Evolutionary conservation across 2,329 filamentous ascomycete genomes (phyloP).

Genomic region (Pseudocercospora fuligena): DNA sequence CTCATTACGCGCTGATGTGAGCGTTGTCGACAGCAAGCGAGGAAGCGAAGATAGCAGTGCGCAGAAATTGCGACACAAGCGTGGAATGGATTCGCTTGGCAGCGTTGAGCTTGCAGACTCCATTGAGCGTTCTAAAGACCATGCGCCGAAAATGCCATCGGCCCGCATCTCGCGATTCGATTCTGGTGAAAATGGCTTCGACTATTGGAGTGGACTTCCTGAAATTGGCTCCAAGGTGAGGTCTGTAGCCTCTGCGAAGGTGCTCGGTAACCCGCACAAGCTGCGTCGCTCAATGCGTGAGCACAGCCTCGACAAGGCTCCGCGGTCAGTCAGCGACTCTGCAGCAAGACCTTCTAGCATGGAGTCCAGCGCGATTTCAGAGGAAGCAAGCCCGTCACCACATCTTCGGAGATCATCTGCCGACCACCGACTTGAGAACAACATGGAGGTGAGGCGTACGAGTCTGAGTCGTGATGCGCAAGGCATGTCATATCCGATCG

Average conservation of each 20-base stretch:
- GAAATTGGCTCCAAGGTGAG: slow-evolving; percentile 12
- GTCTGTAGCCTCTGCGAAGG: slow-evolving; percentile 18
- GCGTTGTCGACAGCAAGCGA: slow-evolving; percentile 24
- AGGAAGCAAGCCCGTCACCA: slow-evolving; percentile 16
- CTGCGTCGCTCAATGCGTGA: slow-evolving; percentile 27
- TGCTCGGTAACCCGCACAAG: slow-evolving; percentile 23
- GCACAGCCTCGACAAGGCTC: slow-evolving; percentile 21
- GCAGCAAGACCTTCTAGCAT: slow-evolving; percentile 20
- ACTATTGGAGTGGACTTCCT: slow-evolving; percentile 22
- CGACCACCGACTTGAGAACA: slow-evolving; percentile 28
- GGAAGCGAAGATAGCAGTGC: slow-evolving; percentile 26
- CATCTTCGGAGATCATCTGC: slow-evolving; percentile 27
- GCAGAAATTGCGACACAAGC: slow-evolving; percentile 27
- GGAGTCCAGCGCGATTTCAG: slow-evolving; percentile 9
- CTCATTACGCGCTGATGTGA: slow-evolving; percentile 32
- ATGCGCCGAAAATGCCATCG: slow-evolving; percentile 4
- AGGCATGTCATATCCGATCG: slow-evolving; percentile 11
- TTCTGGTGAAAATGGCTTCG: slow-evolving; percentile 20
- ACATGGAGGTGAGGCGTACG: slow-evolving; percentile 27
- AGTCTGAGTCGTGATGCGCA: slow-evolving; percentile 24
- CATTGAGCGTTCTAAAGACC: slow-evolving; percentile 1
- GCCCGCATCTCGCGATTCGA: slow-evolving; percentile 15
- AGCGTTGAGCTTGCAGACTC: slow-evolving; percentile 16
- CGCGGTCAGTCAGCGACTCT: slow-evolving; percentile 18
- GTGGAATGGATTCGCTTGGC: slow-evolving; percentile 23